These are phyloP conservation scores for Taphrina confusa DNA, from an alignment of 1,139 yeast species.

Conservation along the genomic window DNA sequence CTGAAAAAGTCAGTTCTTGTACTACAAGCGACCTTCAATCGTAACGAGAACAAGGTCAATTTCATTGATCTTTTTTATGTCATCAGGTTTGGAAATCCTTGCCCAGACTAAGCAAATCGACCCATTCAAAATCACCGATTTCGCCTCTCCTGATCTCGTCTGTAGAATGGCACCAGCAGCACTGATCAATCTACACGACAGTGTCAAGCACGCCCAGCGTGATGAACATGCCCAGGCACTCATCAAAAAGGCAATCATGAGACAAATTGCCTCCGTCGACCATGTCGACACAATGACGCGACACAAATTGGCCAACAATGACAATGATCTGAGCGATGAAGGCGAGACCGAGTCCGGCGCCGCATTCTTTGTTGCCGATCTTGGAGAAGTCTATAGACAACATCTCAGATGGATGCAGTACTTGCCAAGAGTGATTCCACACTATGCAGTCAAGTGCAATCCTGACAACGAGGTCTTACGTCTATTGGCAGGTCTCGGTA, in stretches of 20 bases:
- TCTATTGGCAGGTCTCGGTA: constrained; percentile 61
- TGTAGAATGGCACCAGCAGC: constrained; percentile 17
- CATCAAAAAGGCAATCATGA: constrained; percentile 8
- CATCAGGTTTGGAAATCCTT: constrained; percentile 14
- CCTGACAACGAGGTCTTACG: constrained; percentile 64
- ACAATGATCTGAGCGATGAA: neutral
- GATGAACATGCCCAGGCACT: constrained; percentile 1
- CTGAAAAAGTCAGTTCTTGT: neutral
- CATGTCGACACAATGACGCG: neutral
- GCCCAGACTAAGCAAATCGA: neutral
- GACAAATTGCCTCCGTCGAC: constrained; percentile 11
- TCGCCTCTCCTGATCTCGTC: neutral
- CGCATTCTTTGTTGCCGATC: constrained; percentile 82
- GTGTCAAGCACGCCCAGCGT: neutral
- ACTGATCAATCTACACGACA: neutral
- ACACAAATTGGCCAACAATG: neutral
- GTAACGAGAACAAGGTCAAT: too few species aligned
- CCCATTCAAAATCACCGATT: neutral
- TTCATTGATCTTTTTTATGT: neutral
- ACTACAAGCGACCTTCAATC: neutral
- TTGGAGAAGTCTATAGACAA: constrained; percentile 68
- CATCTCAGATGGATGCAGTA: constrained; percentile 60
- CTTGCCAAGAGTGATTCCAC: constrained; percentile 77
- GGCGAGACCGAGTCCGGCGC: constrained; percentile 24
- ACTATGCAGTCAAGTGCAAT: constrained; percentile 89